Percentiles rank a stretch among this genome's conserved stretches.
These are phyloP conservation scores for Phytopythium chamaehyphon DNA, from an alignment of 352 stramenopile genomes.

Conservation along the genomic window DNA sequence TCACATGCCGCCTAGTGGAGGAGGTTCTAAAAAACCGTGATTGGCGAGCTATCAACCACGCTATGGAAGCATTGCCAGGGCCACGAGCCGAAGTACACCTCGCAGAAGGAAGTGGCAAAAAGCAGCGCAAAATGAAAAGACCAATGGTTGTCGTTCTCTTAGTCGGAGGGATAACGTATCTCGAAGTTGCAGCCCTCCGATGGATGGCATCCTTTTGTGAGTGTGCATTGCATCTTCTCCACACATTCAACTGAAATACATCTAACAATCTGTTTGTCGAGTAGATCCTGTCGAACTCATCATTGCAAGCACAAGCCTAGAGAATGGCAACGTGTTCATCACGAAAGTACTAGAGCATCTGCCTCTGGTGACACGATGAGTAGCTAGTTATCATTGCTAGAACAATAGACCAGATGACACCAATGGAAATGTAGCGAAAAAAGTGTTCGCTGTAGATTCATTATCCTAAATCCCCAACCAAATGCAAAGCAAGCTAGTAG, in stretches of 20 bases:
- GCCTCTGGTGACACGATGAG: constrained; percentile 21
- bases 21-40: constrained; percentile 45
- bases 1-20: constrained; percentile 66
- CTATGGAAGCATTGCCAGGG: constrained; percentile 46
- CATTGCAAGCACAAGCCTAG: constrained; percentile 50
- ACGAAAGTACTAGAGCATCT: constrained; percentile 45
- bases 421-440: neutral
- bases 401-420: neutral
- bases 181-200: constrained; percentile 69
- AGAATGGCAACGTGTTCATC: constrained; percentile 55
- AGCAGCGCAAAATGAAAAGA: constrained; percentile 37
- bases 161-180: constrained; percentile 63
- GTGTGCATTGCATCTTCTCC: neutral
- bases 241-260: neutral
- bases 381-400: neutral
- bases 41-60: constrained; percentile 44
- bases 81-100: constrained; percentile 51
- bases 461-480: constrained; percentile 6
- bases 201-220: constrained; percentile 70
- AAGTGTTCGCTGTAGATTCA: too few species aligned
- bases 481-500: neutral
- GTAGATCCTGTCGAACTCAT: constrained; percentile 63
- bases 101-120: constrained; percentile 6
- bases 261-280: neutral
- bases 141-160: constrained; percentile 60